Base-by-base conservation (phyloP, 192 early-diverging fungal genomes). In the Coemansia sp. region DNA sequence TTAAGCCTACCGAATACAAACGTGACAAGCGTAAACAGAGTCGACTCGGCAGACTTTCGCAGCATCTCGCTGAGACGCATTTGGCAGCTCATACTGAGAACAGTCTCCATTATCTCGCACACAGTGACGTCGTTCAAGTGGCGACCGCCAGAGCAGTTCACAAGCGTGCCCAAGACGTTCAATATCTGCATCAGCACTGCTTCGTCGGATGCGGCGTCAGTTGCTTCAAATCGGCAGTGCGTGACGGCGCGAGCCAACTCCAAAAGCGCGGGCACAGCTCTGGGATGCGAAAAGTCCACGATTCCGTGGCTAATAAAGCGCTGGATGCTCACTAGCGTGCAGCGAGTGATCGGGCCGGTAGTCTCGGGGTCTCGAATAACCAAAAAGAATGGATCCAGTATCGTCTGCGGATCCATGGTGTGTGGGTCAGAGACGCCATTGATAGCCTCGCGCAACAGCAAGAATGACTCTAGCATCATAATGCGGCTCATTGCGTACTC, bases 31-130 rank as follows among this genome's bases (percentile, higher is more conserved):
- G 72, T 69, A 37, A 77, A 74, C 23, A 85, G 75, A n/a, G 77
- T 80, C 10, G 77, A 71, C 59, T 85, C 84, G 53, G 84, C 80
- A 2, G 80, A 64, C 53, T 70, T 77, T 11, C 84, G 65, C 57
- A 85, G 70, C 64, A 79, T 69, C 66, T 82, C 95, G 75, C 90
- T 94, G 19, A 97, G 73, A 50, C 95, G 82, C 69, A 91, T 89
- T 84, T 97, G 96, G 76, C 97, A 98, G 75, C 93, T 94, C 93
- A 99, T 96, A 73, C 94, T 94, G 62, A 99, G 89, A 15, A 92
- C 94, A 21, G 94, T 95, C 85, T 99, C 97, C 76, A 98, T 93
- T 87, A 98, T 97, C 69, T 95, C 94, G 75, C 97, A 99, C 14
- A 98, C 89, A 14, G 91, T 90, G 73, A 94, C 94, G 75, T 99